Base-by-base conservation (phyloP, 257 asterid genomes). In the Sherardia arvensis region DNA sequence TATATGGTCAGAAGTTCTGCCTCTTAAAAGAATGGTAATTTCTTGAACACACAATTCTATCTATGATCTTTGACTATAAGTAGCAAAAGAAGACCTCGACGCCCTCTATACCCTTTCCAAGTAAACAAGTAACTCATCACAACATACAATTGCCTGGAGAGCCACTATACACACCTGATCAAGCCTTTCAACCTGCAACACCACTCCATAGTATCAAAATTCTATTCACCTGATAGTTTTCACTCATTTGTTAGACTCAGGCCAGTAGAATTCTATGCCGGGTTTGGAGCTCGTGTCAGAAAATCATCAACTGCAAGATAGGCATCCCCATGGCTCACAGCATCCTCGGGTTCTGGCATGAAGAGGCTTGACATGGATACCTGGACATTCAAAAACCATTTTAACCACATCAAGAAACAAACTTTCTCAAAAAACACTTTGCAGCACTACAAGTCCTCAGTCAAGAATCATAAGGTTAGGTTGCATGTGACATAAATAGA, bases 331-430 rank as follows among this genome's bases (percentile, higher is more conserved):
- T 93, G 99, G 6, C 97, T 62, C 23, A 92, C 99, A 7, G 97
- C 99, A 67, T 92, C 99, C 69, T 92, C 99, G 59, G 97, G 97
- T 62, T 89, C 99, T 4, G 99, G 99, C 94, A 92, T 87, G 77
- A 36, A 87, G 26, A 92, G 90, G 74, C 71, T 90, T 34, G 86
- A 73, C 64, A 71, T 81, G 58, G 96, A 84, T 69, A 85, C 86
- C 99, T 93, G 78, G 61, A 62, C 68, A 69, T 49, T 68, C 61
- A 69, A 25, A 65, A 58, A 40, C 53, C 67, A 33, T 20, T 38
- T 30, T 56, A 76, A 27, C 23, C 15, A 33, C 7, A 34, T 40
- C 40, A n/a, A 36, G 29, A 10, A 27, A n/a, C n/a, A n/a, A n/a
- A n/a, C n/a, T n/a, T n/a, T n/a, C n/a, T n/a, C n/a, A n/a, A n/a